phyloP scores from a whole-genome alignment of 345 rosid species.

The Laguncularia racemosa region DNA sequence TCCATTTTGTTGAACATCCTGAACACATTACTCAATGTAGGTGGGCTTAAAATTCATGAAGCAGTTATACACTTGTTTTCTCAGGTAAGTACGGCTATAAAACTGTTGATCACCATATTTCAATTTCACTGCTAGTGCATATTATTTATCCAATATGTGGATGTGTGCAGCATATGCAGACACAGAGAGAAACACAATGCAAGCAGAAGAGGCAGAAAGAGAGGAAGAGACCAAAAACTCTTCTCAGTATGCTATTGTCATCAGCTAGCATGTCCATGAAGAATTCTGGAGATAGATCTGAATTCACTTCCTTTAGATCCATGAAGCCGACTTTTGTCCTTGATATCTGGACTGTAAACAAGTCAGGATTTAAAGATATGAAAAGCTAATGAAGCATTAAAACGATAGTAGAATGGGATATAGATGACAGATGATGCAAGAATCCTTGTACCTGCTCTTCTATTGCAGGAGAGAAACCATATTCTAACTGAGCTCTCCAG shows the following conservation, averaged over 20 bases:
- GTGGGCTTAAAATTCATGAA: no score
- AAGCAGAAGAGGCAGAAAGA: conserved; percentile 3
- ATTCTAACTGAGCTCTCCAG: conserved; percentile 84
- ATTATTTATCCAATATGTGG: not conserved
- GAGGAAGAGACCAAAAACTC: conserved; percentile 65
- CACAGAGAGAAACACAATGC: not conserved
- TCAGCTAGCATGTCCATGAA: conserved; percentile 63
- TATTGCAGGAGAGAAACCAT: conserved; percentile 33
- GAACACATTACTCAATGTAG: no score
- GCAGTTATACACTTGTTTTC: no score
- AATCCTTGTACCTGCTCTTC: conserved; percentile 47
- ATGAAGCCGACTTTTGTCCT: conserved; percentile 65
- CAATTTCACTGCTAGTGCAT: no score
- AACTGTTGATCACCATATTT: no score
- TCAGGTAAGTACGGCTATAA: no score
- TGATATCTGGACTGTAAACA: conserved; percentile 95
- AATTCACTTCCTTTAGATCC: conserved; percentile 61
- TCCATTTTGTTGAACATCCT: no score
- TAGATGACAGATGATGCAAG: conserved; percentile 2
- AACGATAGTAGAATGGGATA: not conserved
- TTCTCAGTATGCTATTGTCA: conserved; percentile 66
- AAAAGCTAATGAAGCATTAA: conserved; percentile 18
- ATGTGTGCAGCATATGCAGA: not conserved
- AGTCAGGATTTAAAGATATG: conserved; percentile 57
- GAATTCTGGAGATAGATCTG: conserved; percentile 51